Evolutionary conservation across 2,329 filamentous ascomycete species (phyloP).

Genomic region (Ophiosphaerella narmari): DNA sequence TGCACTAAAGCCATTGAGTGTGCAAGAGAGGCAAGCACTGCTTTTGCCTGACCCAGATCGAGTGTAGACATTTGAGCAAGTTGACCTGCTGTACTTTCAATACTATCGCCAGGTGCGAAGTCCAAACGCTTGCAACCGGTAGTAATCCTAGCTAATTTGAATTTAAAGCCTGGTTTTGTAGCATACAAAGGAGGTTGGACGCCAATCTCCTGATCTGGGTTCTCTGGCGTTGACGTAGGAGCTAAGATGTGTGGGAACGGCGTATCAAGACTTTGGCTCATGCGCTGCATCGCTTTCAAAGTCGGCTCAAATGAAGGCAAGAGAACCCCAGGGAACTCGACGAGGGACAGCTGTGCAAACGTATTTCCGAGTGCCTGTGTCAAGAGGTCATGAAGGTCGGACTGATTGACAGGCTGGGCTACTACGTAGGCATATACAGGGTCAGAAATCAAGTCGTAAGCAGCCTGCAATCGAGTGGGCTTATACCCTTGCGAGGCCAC

Average conservation of each 20-base stretch:
- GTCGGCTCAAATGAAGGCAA: neutral
- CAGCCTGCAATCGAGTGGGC: neutral
- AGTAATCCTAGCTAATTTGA: neutral
- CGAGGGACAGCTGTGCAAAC: neutral
- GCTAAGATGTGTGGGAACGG: neutral
- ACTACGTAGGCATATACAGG: neutral
- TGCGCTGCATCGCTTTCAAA: neutral
- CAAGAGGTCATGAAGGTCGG: neutral
- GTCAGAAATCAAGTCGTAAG: neutral
- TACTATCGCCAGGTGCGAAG: neutral
- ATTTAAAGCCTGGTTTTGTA: neutral
- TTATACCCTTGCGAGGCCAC: neutral
- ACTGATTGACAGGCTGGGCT: neutral
- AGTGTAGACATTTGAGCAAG: conserved; percentile 41
- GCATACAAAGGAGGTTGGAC: neutral
- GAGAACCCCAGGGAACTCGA: neutral
- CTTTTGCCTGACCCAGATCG: conserved; percentile 56
- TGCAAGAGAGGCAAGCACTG: conserved; percentile 59
- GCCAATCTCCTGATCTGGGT: neutral
- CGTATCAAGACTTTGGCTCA: neutral
- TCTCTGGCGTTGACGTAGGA: neutral
- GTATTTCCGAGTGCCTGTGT: neutral
- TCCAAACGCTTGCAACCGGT: neutral
- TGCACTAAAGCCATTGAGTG: conserved; percentile 65
- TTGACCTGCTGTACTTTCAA: neutral